Evolutionary conservation across 2,329 filamentous ascomycete genomes (phyloP), one percentile per base, ranked within the genome.

Genomic region (Apiospora kogelbergensis): DNA sequence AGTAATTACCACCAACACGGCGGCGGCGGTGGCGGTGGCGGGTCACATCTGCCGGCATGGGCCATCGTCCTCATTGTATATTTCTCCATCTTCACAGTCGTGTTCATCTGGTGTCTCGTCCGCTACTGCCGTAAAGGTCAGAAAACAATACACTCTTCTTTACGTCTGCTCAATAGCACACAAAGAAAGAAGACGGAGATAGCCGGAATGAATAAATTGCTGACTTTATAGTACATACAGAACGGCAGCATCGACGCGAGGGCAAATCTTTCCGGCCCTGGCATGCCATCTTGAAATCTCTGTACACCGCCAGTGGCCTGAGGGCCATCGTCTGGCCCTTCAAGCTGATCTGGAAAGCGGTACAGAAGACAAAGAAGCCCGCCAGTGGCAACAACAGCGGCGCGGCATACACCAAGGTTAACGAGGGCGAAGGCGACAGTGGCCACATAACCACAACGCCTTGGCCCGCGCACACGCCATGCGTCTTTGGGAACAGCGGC

Each of bases 201-300:
- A 26, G 37, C 2, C 13, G 11, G 7, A 11, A 10, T 30, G 15
- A 13, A 10, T 10, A 37, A 22, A 48, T 2, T 37, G 20, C 24
- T 20, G 15, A 66, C 67, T 26, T 37, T n/a, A 33, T 37, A 37
- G 10, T 0, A n/a, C 20, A 46, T 3, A 7, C 33, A 73, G 72
- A 73, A 69, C 69, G 63, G 26, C 63, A 68, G 24, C 57, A 69
- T 24, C 66, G 57, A 33, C 44, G 15, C 48, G 45, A 37, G 9
- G 70, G 70, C 26, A 60, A 37, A 26, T 37, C 60, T 7, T 68
- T 69, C 40, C 71, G 72, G 33, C 26, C 24, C 6, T 66, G 67
- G 6, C 63, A 71, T 46, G 65, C 68, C 41, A 20, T 72, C 24
- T 74, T 70, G 72, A 72, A 73, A 63, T 70, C 72, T 24, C 70